Conservation (phyloP, 2,329 filamentous ascomycete genomes). For the Tolypocladium cylindrosporum region DNA sequence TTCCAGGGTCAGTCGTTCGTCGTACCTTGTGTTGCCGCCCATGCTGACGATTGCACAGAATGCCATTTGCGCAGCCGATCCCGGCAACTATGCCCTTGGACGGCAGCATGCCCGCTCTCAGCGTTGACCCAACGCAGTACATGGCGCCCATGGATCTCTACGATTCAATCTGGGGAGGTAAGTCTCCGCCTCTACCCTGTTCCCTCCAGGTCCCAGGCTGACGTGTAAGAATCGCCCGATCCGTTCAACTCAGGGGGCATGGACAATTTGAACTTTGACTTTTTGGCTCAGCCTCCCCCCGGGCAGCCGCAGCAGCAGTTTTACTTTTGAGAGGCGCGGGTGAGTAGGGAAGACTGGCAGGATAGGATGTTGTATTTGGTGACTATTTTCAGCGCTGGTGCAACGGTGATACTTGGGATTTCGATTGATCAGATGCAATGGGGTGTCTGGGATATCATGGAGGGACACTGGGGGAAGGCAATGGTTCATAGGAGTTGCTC, state of each 20-base stretch:
- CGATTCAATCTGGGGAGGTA: constrained; percentile 60
- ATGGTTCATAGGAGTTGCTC: not conserved
- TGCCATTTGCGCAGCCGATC: constrained; percentile 28
- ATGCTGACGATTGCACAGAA: constrained; percentile 12
- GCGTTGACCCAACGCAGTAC: constrained; percentile 45
- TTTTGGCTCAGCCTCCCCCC: constrained; percentile 47
- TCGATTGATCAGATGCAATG: not conserved
- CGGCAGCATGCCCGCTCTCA: constrained; percentile 38
- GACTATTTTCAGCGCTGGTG: not conserved
- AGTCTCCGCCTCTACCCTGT: constrained; percentile 14
- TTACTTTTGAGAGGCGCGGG: constrained; percentile 33
- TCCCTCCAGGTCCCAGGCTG: constrained; percentile 2
- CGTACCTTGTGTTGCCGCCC: not conserved
- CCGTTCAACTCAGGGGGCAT: constrained; percentile 43
- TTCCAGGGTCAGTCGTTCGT: constrained; percentile 21
- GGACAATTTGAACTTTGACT: constrained; percentile 51
- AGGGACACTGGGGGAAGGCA: constrained; percentile 4
- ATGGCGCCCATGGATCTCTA: constrained; percentile 61
- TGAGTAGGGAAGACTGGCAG: not conserved
- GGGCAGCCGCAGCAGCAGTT: constrained; percentile 49
- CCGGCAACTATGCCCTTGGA: constrained; percentile 27
- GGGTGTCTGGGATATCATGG: no score
- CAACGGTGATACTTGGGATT: not conserved
- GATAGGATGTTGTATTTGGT: not conserved
- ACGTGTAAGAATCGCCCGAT: constrained; percentile 42